These are phyloP conservation scores for Trichosporon coremiiforme DNA, from an alignment of 1,284 basidiomycete species.

Conservation along the genomic window DNA sequence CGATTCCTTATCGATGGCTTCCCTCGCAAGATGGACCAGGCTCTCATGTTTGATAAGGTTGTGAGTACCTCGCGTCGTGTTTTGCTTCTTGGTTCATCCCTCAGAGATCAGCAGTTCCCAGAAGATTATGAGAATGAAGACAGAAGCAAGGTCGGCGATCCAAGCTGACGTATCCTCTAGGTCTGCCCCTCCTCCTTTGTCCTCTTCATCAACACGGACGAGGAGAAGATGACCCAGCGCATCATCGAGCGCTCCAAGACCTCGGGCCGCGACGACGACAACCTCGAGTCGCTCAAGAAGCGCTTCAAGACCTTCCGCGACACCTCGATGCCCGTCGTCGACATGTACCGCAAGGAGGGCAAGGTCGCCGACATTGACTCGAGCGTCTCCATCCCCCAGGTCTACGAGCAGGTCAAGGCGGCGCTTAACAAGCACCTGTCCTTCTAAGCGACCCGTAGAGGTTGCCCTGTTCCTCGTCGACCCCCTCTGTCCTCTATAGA, in stretches of 20 bases:
- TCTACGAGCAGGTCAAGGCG: slow-evolving; percentile 65
- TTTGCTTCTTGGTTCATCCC: neutral
- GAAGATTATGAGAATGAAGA: neutral
- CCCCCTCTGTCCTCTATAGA: slow-evolving; percentile 7
- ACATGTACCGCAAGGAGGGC: slow-evolving; percentile 70
- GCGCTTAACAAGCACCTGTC: slow-evolving; percentile 59
- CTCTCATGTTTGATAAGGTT: slow-evolving; percentile 83
- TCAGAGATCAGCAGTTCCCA: neutral
- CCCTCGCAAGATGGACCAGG: slow-evolving; percentile 98
- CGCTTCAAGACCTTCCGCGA: slow-evolving; percentile 87
- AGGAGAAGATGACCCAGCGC: slow-evolving; percentile 83
- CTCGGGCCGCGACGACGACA: slow-evolving; percentile 94
- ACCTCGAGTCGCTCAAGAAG: slow-evolving; percentile 92
- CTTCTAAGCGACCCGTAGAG: slow-evolving; percentile 7
- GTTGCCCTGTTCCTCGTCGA: neutral
- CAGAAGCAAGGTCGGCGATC: too few relatives aligned
- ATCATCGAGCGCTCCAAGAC: slow-evolving; percentile 90
- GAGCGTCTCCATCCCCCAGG: slow-evolving; percentile 70
- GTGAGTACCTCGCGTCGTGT: slow-evolving; percentile 59
- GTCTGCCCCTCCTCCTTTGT: slow-evolving; percentile 66
- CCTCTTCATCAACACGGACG: slow-evolving; percentile 85
- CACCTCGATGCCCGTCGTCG: slow-evolving; percentile 94
- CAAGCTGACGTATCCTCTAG: slow-evolving; percentile 7
- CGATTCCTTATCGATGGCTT: slow-evolving; percentile 97
- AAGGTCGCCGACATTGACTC: slow-evolving; percentile 85